Conservation (phyloP, 1,139 yeast species). For the Scheffersomyces insectosa region DNA sequence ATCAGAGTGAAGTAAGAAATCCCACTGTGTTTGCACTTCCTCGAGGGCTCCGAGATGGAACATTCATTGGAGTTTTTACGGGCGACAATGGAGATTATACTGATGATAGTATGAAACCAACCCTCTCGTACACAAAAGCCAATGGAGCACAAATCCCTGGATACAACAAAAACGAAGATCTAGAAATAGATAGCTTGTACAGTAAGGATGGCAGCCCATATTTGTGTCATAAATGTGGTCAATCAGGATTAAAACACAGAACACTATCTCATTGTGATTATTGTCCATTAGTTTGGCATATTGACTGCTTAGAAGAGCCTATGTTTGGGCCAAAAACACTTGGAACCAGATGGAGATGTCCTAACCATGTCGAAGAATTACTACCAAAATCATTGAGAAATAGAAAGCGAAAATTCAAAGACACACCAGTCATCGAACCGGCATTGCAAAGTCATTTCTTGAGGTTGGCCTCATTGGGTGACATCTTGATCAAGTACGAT, state of each 20-base stretch:
- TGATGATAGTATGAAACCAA: slow-evolving; percentile 59
- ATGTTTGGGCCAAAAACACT: slow-evolving; percentile 71
- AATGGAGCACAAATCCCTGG: slow-evolving; percentile 43
- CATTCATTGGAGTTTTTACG: slow-evolving; percentile 71
- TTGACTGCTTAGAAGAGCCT: slow-evolving; percentile 84
- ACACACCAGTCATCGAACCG: slow-evolving; percentile 56
- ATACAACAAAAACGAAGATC: slow-evolving; percentile 42
- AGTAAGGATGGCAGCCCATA: slow-evolving; percentile 66
- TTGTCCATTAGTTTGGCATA: slow-evolving; percentile 87
- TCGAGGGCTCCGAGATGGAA: slow-evolving; percentile 57
- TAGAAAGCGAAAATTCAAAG: slow-evolving; percentile 50
- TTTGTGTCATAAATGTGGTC: slow-evolving; percentile 76
- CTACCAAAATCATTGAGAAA: slow-evolving; percentile 35
- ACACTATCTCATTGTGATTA: slow-evolving; percentile 77
- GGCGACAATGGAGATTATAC: slow-evolving; percentile 72
- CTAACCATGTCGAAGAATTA: slow-evolving; percentile 73
- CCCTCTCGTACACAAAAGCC: slow-evolving; percentile 38
- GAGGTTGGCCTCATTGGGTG: slow-evolving; percentile 43
- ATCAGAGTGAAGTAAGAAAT: slow-evolving; percentile 57
- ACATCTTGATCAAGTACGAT: slow-evolving; percentile 67
- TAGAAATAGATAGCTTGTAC: slow-evolving; percentile 64
- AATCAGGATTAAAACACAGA: slow-evolving; percentile 58
- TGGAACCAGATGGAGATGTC: slow-evolving; percentile 91
- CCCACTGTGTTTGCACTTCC: slow-evolving; percentile 81
- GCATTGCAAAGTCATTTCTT: slow-evolving; percentile 34